Evolutionary conservation across 2,329 filamentous ascomycete genomes (phyloP).

Genomic region (Fusarium mexicanum): DNA sequence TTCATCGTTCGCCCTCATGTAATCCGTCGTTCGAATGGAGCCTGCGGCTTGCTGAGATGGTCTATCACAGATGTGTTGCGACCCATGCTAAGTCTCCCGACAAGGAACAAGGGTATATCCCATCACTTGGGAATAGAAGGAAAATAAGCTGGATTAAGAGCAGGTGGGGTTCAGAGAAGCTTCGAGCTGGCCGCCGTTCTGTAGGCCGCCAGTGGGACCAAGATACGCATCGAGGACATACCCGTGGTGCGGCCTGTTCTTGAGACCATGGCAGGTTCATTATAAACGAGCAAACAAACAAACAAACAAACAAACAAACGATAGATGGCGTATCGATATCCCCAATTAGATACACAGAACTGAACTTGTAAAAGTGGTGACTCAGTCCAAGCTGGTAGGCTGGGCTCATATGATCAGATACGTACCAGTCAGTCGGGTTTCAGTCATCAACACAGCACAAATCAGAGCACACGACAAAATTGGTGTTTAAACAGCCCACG

Average conservation of each 20-base stretch:
- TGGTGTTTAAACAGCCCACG: slow-evolving; percentile 38
- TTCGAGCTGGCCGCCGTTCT: slow-evolving; percentile 9
- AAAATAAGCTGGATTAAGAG: slow-evolving; percentile 19
- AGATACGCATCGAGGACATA: slow-evolving; percentile 41
- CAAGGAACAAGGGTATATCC: slow-evolving; percentile 21
- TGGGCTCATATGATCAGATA: slow-evolving; percentile 17
- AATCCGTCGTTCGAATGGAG: not conserved
- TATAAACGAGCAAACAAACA: slow-evolving; percentile 33
- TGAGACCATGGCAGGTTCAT: slow-evolving; percentile 38
- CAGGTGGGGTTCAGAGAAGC: slow-evolving; percentile 26
- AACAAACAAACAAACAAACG: slow-evolving; percentile 33
- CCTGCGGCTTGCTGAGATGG: not conserved
- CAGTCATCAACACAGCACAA: slow-evolving; percentile 16
- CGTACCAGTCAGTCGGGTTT: slow-evolving; percentile 16
- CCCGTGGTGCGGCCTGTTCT: slow-evolving; percentile 37
- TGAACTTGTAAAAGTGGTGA: not conserved
- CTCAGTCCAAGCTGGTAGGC: not conserved
- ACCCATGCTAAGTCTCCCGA: slow-evolving; percentile 30
- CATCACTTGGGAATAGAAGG: slow-evolving; percentile 8
- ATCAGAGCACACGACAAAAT: slow-evolving; percentile 30
- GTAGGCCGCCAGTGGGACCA: slow-evolving; percentile 23
- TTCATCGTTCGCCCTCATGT: not conserved
- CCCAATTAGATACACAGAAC: slow-evolving; percentile 17
- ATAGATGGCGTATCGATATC: not conserved
- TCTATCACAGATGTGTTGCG: not conserved